Evolutionary conservation across 1,284 basidiomycete genomes (phyloP).

Genomic region (Pterulicium gracile): DNA sequence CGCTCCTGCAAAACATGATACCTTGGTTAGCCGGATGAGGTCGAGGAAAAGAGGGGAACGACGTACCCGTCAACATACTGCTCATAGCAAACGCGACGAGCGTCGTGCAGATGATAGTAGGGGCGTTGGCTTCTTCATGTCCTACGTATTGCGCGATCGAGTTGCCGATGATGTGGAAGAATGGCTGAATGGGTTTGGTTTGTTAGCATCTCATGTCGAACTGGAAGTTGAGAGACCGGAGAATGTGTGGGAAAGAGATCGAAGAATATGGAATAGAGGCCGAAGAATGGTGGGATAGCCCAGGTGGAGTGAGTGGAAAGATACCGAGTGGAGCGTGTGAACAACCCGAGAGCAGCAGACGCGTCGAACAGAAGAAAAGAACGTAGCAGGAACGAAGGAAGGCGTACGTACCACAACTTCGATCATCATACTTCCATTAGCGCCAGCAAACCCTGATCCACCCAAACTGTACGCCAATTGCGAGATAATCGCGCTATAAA

Average conservation of each 20-base stretch:
- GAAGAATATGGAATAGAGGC: too few relatives aligned
- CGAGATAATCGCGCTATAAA: slow-evolving; percentile 40
- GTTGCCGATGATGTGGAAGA: slow-evolving; percentile 87
- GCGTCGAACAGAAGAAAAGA: slow-evolving; percentile 1
- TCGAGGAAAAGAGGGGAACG: neutral
- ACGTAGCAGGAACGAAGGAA: slow-evolving; percentile 7
- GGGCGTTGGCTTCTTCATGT: slow-evolving; percentile 42
- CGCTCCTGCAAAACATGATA: slow-evolving; percentile 36
- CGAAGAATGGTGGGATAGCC: too few relatives aligned
- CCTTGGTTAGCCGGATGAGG: neutral
- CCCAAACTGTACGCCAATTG: slow-evolving; percentile 84
- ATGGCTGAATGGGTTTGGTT: too few relatives aligned
- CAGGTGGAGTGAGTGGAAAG: slow-evolving; percentile 3
- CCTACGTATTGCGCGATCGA: slow-evolving; percentile 71
- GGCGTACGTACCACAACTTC: slow-evolving; percentile 73
- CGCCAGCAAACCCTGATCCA: slow-evolving; percentile 81
- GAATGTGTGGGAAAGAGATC: too few relatives aligned
- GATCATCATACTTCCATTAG: slow-evolving; percentile 98
- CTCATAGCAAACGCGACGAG: slow-evolving; percentile 85
- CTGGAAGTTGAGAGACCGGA: too few relatives aligned
- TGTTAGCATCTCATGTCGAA: too few relatives aligned
- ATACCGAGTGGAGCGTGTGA: neutral
- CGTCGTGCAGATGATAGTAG: slow-evolving; percentile 81
- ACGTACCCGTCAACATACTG: slow-evolving; percentile 79
- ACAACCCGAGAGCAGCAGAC: slow-evolving; percentile 1